Conservation (phyloP, 768 basidiomycete species). For the Hemileccinum rubropunctum region DNA sequence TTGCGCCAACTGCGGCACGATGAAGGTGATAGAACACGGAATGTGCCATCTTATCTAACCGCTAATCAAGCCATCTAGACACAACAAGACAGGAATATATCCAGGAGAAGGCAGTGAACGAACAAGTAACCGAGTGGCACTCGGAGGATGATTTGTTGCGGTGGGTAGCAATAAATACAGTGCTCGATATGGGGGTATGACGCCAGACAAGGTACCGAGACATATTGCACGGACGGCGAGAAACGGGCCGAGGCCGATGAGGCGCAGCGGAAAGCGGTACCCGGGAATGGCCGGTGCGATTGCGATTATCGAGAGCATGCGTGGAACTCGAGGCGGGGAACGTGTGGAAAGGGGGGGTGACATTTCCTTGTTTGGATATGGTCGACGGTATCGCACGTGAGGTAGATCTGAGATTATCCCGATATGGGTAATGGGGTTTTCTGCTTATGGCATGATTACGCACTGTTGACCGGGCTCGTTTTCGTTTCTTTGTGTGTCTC, state of each 20-base stretch:
- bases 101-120: background rate
- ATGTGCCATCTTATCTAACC: slow-evolving; percentile 22
- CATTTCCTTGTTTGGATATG: slow-evolving; percentile 8
- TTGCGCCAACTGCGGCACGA: slow-evolving; percentile 2
- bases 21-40: too few species aligned
- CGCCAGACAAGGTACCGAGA: slow-evolving; percentile 15
- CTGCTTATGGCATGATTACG: slow-evolving; percentile 30
- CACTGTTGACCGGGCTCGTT: slow-evolving; percentile 24
- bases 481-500: slow-evolving; percentile 30
- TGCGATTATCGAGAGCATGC: slow-evolving; percentile 33
- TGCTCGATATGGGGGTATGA: background rate
- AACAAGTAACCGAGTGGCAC: background rate
- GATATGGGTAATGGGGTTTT: slow-evolving; percentile 13
- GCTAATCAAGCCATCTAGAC: background rate
- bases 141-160: slow-evolving; percentile 18
- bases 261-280: slow-evolving; percentile 9
- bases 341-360: slow-evolving; percentile 20
- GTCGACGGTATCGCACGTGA: slow-evolving; percentile 23
- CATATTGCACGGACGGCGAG: slow-evolving; percentile 7
- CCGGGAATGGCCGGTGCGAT: slow-evolving; percentile 6
- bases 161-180: background rate
- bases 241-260: slow-evolving; percentile 4
- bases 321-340: slow-evolving; percentile 30
- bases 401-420: slow-evolving; percentile 31
- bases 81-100: too few species aligned